Conservation (phyloP, 768 basidiomycete species). For the Auricularia auricula-judae region DNA sequence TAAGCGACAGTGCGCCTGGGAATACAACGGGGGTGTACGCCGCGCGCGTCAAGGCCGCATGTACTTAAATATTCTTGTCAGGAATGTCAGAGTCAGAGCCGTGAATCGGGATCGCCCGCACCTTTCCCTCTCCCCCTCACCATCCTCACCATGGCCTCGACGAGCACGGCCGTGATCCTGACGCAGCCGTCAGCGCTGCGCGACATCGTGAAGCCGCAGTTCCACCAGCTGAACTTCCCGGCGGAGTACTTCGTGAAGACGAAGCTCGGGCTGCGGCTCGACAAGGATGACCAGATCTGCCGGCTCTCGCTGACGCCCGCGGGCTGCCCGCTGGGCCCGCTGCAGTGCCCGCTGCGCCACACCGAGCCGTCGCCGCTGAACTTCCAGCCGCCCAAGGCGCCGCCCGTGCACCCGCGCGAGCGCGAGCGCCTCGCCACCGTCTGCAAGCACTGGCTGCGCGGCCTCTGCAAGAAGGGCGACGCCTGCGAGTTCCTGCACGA, state of each 20-base stretch:
- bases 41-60: background rate
- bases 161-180: background rate
- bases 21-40: background rate
- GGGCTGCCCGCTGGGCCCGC: slow-evolving; percentile 84
- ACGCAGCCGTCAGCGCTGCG: slow-evolving; percentile 18
- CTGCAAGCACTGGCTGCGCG: slow-evolving; percentile 98
- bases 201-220: slow-evolving; percentile 78
- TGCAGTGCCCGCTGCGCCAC: slow-evolving; percentile 86
- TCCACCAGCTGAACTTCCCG: slow-evolving; percentile 85
- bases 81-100: no score
- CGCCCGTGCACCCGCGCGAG: slow-evolving; percentile 75
- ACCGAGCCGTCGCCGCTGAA: slow-evolving; percentile 81
- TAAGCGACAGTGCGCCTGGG: background rate
- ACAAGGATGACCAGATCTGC: slow-evolving; percentile 96
- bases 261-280: slow-evolving; percentile 77
- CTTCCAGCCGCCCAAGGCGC: slow-evolving; percentile 77
- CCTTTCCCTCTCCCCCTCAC: background rate
- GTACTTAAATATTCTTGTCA: no score
- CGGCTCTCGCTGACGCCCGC: slow-evolving; percentile 66
- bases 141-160: background rate
- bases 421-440: slow-evolving; percentile 81
- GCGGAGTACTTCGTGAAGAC: slow-evolving; percentile 74
- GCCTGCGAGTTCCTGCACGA: slow-evolving; percentile 98
- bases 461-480: slow-evolving; percentile 96
- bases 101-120: background rate